These are phyloP conservation scores for Botrytis paeoniae DNA, from an alignment of 2,329 filamentous ascomycete species.

Conservation along the genomic window DNA sequence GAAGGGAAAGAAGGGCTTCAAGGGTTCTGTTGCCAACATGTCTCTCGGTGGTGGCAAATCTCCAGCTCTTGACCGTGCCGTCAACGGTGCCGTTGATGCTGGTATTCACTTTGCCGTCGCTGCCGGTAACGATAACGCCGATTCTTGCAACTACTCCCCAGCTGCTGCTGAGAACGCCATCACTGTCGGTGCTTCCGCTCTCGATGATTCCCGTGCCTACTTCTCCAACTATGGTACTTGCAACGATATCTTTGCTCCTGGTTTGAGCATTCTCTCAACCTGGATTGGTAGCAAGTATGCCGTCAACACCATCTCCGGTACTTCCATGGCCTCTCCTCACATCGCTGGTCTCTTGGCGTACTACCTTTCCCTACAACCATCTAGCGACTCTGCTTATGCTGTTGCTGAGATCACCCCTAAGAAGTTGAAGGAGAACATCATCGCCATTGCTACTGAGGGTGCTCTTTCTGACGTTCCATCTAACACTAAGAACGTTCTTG, in stretches of 20 bases:
- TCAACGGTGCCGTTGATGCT: constrained; percentile 87
- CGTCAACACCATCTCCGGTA: constrained; percentile 98
- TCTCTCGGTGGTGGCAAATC: constrained; percentile 98
- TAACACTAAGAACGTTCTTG: constrained; percentile 89
- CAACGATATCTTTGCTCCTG: constrained; percentile 98
- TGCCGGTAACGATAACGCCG: constrained; percentile 97
- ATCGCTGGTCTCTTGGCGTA: constrained; percentile 96
- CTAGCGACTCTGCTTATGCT: constrained; percentile 85
- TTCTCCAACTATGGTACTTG: constrained; percentile 99
- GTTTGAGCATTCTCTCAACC: constrained; percentile 94
- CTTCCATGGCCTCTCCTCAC: constrained; percentile 98
- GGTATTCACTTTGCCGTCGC: constrained; percentile 98
- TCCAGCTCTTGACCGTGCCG: constrained; percentile 80
- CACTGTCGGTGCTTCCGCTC: constrained; percentile 91
- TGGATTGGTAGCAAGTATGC: constrained; percentile 97
- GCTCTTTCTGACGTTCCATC: constrained; percentile 77
- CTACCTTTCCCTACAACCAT: constrained; percentile 92
- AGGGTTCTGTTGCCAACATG: constrained; percentile 99
- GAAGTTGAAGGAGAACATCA: constrained; percentile 87
- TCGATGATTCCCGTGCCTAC: constrained; percentile 95
- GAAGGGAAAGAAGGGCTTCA: constrained; percentile 91
- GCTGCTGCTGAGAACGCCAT: constrained; percentile 88
- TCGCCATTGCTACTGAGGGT: constrained; percentile 76
- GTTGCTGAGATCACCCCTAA: constrained; percentile 86
- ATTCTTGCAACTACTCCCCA: constrained; percentile 99